Evolutionary conservation across 805 yeast species (phyloP).

Genomic region (Yamadazyma sp.): DNA sequence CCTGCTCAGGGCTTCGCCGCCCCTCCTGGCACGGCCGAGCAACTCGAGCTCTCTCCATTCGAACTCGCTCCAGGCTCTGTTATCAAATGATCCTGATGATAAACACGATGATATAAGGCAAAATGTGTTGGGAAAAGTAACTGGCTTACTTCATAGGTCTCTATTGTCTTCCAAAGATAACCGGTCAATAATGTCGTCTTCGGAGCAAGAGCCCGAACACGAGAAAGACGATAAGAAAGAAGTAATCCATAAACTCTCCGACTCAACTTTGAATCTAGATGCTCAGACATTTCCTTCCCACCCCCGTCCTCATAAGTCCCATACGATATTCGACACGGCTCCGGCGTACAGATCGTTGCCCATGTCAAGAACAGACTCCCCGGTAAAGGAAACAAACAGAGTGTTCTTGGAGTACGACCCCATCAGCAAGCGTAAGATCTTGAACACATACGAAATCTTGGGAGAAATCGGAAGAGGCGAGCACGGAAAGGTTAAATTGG

Average conservation of each 20-base stretch:
- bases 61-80: no score
- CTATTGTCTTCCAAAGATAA: conserved; percentile 15
- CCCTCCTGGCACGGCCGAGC: not conserved
- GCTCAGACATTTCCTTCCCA: no score
- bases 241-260: no score
- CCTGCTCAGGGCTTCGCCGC: no score
- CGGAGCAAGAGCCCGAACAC: conserved; percentile 6
- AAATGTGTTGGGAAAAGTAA: conserved; percentile 31
- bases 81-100: not conserved
- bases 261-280: conserved; percentile 10
- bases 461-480: conserved; percentile 93
- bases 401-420: conserved; percentile 90
- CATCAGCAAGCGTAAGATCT: conserved; percentile 69
- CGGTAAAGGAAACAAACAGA: conserved; percentile 79
- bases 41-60: no score
- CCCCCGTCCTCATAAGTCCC: no score
- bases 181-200: conserved; percentile 1
- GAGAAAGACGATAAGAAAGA: conserved; percentile 5
- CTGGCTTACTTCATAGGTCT: conserved; percentile 30
- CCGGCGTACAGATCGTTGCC: conserved; percentile 8
- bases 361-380: conserved; percentile 16
- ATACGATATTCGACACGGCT: no score
- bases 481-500: conserved; percentile 97
- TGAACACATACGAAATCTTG: conserved; percentile 87
- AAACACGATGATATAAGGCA: conserved; percentile 21